phyloP scores from a whole-genome alignment of 768 basidiomycete species.

The Harrya chromipes region DNA sequence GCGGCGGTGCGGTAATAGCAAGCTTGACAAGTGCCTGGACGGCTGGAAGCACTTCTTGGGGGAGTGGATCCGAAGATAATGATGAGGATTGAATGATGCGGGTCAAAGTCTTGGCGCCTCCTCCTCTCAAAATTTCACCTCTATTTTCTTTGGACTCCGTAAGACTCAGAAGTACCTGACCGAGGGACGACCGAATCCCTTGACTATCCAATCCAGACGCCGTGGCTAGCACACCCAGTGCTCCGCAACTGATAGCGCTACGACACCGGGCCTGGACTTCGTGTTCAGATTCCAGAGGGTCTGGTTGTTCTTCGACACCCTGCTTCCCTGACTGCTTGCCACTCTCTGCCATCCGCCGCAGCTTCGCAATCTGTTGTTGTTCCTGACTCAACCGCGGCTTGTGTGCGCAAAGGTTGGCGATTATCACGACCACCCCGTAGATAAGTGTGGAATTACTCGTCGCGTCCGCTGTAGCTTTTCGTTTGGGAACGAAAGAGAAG shows the following conservation, averaged over 20 bases:
- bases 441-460: slow-evolving; percentile 51
- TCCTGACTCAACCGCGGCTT: slow-evolving; percentile 73
- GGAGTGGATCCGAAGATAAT: slow-evolving; percentile 26
- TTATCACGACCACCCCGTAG: slow-evolving; percentile 76
- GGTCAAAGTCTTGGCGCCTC: slow-evolving; percentile 67
- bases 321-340: slow-evolving; percentile 34
- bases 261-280: slow-evolving; percentile 62
- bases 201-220: slow-evolving; percentile 59
- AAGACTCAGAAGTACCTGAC: slow-evolving; percentile 64
- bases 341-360: slow-evolving; percentile 68
- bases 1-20: slow-evolving; percentile 85
- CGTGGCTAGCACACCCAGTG: slow-evolving; percentile 59
- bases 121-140: slow-evolving; percentile 71
- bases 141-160: slow-evolving; percentile 77
- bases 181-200: slow-evolving; percentile 55
- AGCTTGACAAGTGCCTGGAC: slow-evolving; percentile 92
- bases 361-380: slow-evolving; percentile 76
- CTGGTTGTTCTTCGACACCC: slow-evolving; percentile 25
- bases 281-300: slow-evolving; percentile 59
- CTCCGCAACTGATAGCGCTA: slow-evolving; percentile 57
- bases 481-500: slow-evolving; percentile 54
- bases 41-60: slow-evolving; percentile 43
- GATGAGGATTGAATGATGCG: slow-evolving; percentile 53
- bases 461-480: slow-evolving; percentile 33
- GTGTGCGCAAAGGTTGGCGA: slow-evolving; percentile 71